Base-by-base conservation (phyloP, 495 filamentous ascomycete species). In the Aspergillus panamensis region DNA sequence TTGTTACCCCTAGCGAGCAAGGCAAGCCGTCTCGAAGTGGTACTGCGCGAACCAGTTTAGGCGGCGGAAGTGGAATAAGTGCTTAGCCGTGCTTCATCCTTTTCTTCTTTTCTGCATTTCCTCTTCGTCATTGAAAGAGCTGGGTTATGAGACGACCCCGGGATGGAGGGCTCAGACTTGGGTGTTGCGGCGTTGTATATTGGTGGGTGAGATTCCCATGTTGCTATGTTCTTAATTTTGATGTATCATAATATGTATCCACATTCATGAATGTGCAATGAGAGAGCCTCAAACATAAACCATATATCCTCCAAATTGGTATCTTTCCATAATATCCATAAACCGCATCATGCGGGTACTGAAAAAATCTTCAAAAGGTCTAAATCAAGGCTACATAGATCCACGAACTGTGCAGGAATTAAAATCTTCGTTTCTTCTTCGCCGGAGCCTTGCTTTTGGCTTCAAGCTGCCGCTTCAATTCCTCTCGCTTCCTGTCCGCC, bases 351-450 rank as follows among this genome's bases (percentile, higher is more conserved):
- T 39, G 10, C 10, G 35, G 10, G 8, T 10, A 39, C 14, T 12
- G 35, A 39, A 39, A 39, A 25, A 25, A 25, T 25, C 25, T 5
- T 5, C 25, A 25, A 25, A 5, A 25, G 25, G 25, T 25, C 2
- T 25, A 25, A 25, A 25, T 5, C 25, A 25, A 2, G 25, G 5
- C 25, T 25, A 25, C 8, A 16, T 37, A 33, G 5, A 25, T 25
- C 25, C 25, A 25, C 25, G 25, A 25, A 5, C 25, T 25, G 25
- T 25, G 25, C 20, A 10, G 14, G 14, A 39, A 5, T 72, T 63
- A 84, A 60, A 84, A 91, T 53, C 80, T 87, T 51, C 87, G 77
- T 66, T 88, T 91, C 73, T 87, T 90, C 67, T 80, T 82, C 12
- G 78, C 78, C 8, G 77, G 81, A n/a, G 79, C 82, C 19, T 84